These are phyloP conservation scores for Entomortierella chlamydospora DNA, from an alignment of 192 early-diverging fungal genomes.

Conservation along the genomic window DNA sequence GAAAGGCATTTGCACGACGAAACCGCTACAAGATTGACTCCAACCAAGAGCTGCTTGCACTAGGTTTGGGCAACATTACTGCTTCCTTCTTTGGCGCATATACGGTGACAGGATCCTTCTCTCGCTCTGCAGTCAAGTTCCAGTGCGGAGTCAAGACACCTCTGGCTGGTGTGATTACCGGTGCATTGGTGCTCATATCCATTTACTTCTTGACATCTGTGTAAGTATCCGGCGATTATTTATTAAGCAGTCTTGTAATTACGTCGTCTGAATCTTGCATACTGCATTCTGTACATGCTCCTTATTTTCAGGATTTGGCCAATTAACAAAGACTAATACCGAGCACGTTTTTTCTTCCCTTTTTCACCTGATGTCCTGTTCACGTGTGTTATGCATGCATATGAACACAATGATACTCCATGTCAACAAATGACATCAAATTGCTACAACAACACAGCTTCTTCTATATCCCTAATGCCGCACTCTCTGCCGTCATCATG, in stretches of 20 bases:
- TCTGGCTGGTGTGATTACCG: conserved; percentile 81
- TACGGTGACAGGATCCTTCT: conserved; percentile 94
- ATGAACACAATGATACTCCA: not conserved
- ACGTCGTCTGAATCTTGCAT: no score
- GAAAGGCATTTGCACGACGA: conserved; percentile 87
- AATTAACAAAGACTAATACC: no score
- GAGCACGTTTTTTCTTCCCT: no score
- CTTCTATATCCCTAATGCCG: conserved; percentile 86
- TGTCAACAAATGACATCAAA: no score
- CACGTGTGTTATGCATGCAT: not conserved
- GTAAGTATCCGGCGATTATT: conserved; percentile 46
- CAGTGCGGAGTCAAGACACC: conserved; percentile 89
- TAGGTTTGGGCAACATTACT: conserved; percentile 88
- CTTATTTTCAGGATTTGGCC: no score
- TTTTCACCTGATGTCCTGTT: no score
- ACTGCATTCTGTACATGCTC: conserved; percentile 6
- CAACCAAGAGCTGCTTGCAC: conserved; percentile 90
- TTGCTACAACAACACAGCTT: conserved; percentile 56
- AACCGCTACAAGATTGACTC: conserved; percentile 84
- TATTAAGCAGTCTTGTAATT: not conserved
- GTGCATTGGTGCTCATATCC: conserved; percentile 81
- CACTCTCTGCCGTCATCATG: conserved; percentile 63
- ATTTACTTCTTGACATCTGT: conserved; percentile 83
- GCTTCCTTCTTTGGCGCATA: conserved; percentile 90
- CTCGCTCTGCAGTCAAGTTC: conserved; percentile 91